A percentile compares a stretch with the other conserved stretches of the same genome.
phyloP scores from a whole-genome alignment of 169 alveolate genomes.

The Cryptosporidium andersoni region DNA sequence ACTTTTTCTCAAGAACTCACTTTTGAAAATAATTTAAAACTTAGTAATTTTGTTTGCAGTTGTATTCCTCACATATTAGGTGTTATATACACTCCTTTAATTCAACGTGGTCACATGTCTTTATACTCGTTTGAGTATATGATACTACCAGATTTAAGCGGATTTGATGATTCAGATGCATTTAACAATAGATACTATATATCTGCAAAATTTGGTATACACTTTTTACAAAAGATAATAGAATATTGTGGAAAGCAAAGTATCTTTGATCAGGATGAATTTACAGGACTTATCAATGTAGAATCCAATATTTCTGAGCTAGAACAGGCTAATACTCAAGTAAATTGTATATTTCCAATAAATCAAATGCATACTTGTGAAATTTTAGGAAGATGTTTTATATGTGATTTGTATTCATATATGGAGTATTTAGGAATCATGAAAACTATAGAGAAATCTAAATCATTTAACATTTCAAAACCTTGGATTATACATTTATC shows the following conservation, averaged over 20 bases:
- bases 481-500: slow-evolving; percentile 43
- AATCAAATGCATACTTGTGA: slow-evolving; percentile 44
- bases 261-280: slow-evolving; percentile 42
- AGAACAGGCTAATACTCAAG: background rate
- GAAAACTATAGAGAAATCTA: background rate
- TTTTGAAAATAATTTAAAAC: slow-evolving; percentile 4
- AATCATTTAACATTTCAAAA: slow-evolving; percentile 8
- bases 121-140: slow-evolving; percentile 38
- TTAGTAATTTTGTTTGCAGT: background rate
- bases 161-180: slow-evolving; percentile 3
- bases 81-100: slow-evolving; percentile 43
- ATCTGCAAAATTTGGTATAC: slow-evolving; percentile 44
- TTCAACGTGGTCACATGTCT: slow-evolving; percentile 50
- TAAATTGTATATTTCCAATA: background rate
- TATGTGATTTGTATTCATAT: slow-evolving; percentile 42
- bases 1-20: background rate
- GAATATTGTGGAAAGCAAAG: slow-evolving; percentile 18
- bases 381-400: slow-evolving; percentile 24
- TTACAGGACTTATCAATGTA: background rate
- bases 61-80: slow-evolving; percentile 1
- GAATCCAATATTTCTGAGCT: background rate
- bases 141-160: slow-evolving; percentile 4
- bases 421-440: slow-evolving; percentile 62
- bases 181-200: background rate
- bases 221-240: slow-evolving; percentile 42